Evolutionary conservation across 805 yeast species (phyloP), one percentile per base, ranked within the genome.

Genomic region (Hanseniaspora lindneri): DNA sequence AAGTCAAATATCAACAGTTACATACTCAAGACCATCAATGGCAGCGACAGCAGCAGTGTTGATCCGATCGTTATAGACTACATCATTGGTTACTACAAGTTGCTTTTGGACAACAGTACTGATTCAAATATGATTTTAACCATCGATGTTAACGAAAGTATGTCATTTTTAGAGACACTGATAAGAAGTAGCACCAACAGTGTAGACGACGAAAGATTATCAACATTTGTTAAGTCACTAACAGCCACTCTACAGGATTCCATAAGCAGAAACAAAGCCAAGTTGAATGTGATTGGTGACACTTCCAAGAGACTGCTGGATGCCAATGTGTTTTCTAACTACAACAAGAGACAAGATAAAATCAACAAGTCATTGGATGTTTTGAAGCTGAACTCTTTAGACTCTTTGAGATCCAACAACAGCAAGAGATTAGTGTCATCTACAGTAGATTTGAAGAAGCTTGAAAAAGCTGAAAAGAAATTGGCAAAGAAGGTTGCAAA

Each of bases 401-500:
- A 46, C 17, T 73, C 81, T 14, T 75, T 77, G 53, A 96, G 87
- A 60, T 81, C 92, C 55, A 96, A 88, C 54, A 94, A 88, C 54
- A 73, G 94, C 0, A 96, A 95, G 50, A 76, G 95, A 66, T 79
- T 81, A 56, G 82, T 87, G 69, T 97, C 92, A 64, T 80, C 94
- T 39, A 77, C 94, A 60, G 99, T 92, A 37, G 98, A 92, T 65
- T 83, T 83, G 72, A 88, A 87, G 78, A 92, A 92, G 66, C 77
- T 92, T 58, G 96, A 88, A 62, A 92, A 89, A 66, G 98, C 96
- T 51, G 99, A 92, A 70, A 78, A 87, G 59, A 92, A 92, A 71
- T 88, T 92, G 62, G 96, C 96, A 20, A 89, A 94, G 61, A 92
- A 92, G 68, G 89, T 92, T 53, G 96, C 96, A 35, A 89, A 89